Conservation (phyloP, 495 filamentous ascomycete species). For the Talaromyces adpressus region DNA sequence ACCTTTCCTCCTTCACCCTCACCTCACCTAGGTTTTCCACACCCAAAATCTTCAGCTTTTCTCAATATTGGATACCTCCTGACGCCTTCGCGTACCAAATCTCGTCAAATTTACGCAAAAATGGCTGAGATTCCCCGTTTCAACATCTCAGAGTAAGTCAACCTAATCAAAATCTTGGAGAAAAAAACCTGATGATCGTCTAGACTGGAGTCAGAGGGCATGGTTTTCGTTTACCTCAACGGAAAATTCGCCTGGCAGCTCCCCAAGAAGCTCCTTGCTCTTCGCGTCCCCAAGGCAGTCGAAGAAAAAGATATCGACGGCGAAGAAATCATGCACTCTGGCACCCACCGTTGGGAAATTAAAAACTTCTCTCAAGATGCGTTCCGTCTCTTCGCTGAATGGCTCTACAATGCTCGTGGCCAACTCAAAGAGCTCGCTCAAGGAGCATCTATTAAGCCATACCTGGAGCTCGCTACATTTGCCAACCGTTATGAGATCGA, state of each 20-base stretch:
- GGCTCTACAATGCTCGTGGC: conserved; percentile 5
- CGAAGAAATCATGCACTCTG: background rate
- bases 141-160: background rate
- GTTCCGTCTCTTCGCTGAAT: background rate
- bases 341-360: background rate
- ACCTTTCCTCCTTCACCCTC: background rate
- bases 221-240: background rate
- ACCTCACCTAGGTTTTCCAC: background rate
- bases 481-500: background rate
- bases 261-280: background rate
- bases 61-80: background rate
- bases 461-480: background rate
- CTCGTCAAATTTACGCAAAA: background rate
- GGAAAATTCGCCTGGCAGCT: conserved; percentile 5
- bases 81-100: background rate
- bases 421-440: background rate
- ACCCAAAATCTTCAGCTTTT: background rate
- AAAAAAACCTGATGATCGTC: background rate
- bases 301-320: background rate
- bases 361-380: background rate
- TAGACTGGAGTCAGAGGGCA: conserved; percentile 3
- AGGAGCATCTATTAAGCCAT: background rate
- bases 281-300: background rate
- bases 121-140: background rate
- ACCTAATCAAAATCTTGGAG: background rate